Conservation (phyloP, 2,329 filamentous ascomycete genomes). For the Fusarium albidum region DNA sequence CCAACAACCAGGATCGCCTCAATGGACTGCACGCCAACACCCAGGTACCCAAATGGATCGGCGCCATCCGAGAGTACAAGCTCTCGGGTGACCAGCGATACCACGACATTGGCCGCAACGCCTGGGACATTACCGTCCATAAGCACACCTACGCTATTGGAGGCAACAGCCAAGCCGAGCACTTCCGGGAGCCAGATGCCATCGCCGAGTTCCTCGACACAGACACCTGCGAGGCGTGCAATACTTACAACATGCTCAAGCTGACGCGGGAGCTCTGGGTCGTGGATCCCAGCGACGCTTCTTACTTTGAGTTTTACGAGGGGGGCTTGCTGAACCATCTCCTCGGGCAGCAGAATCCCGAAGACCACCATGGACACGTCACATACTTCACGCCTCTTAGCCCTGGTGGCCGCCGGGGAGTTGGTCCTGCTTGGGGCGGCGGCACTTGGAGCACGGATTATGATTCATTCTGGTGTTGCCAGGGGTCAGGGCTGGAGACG, state of each 20-base stretch:
- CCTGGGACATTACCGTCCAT: constrained; percentile 56
- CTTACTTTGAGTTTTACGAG: constrained; percentile 64
- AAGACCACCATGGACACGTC: constrained; percentile 55
- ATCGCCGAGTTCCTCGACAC: constrained; percentile 53
- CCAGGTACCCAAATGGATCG: constrained; percentile 63
- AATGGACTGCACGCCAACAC: constrained; percentile 62
- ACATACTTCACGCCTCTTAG: constrained; percentile 62
- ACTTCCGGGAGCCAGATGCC: constrained; percentile 56
- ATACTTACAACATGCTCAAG: constrained; percentile 66
- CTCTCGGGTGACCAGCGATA: constrained; percentile 55
- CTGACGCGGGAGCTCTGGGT: constrained; percentile 60
- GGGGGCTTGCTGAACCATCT: constrained; percentile 59
- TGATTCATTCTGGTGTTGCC: constrained; percentile 62
- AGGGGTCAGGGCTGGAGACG: constrained; percentile 60
- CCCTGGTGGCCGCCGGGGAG: constrained; percentile 55
- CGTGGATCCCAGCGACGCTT: constrained; percentile 47
- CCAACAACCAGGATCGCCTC: constrained; percentile 53
- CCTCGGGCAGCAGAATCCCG: constrained; percentile 57
- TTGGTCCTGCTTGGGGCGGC: constrained; percentile 62
- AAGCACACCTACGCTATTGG: constrained; percentile 62
- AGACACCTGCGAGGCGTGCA: constrained; percentile 62
- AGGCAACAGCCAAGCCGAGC: constrained; percentile 61
- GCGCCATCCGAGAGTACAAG: constrained; percentile 57
- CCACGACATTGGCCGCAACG: constrained; percentile 57
- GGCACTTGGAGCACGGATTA: constrained; percentile 64